Percentiles rank a stretch among this genome's conserved stretches.
phyloP scores from a whole-genome alignment of 176 grass and related monocot genomes.

The Poa pratensis region DNA sequence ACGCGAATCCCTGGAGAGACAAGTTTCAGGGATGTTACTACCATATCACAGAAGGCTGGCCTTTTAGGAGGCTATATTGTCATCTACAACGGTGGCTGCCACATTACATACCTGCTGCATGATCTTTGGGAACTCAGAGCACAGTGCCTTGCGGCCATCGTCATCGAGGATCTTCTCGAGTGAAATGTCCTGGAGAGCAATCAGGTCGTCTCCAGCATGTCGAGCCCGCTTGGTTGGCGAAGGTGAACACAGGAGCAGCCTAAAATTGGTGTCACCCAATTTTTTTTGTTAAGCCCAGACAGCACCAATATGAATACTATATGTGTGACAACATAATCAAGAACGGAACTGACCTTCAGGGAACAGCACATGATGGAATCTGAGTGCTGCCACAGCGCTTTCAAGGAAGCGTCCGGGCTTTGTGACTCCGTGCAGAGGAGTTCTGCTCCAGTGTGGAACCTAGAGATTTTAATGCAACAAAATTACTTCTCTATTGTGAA shows the following conservation, averaged over 20 bases:
- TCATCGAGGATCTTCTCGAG: slow-evolving; percentile 93
- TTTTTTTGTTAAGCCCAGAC: too few species aligned
- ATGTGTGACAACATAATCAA: not conserved
- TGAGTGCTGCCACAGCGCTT: slow-evolving; percentile 86
- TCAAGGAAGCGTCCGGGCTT: slow-evolving; percentile 63
- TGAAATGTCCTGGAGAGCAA: slow-evolving; percentile 89
- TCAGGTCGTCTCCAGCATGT: slow-evolving; percentile 95
- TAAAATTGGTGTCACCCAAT: slow-evolving; percentile 26
- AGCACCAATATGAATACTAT: not conserved
- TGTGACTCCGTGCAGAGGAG: slow-evolving; percentile 59
- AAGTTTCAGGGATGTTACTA: not conserved
- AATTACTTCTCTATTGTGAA: slow-evolving; percentile 42
- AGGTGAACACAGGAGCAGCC: slow-evolving; percentile 91
- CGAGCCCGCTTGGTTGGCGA: slow-evolving; percentile 85
- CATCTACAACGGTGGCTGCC: not conserved
- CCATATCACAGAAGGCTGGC: not conserved
- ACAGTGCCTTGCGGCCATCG: slow-evolving; percentile 74
- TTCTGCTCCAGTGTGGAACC: slow-evolving; percentile 83
- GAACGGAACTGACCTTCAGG: slow-evolving; percentile 65
- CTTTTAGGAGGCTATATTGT: too few species aligned
- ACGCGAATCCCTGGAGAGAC: slow-evolving; percentile 64
- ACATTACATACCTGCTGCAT: slow-evolving; percentile 79
- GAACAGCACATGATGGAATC: slow-evolving; percentile 95
- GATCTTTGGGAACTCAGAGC: slow-evolving; percentile 85
- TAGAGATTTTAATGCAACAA: slow-evolving; percentile 22